Conservation (phyloP, 2,329 filamentous ascomycete species). For the Cladophialophora exuberans region DNA sequence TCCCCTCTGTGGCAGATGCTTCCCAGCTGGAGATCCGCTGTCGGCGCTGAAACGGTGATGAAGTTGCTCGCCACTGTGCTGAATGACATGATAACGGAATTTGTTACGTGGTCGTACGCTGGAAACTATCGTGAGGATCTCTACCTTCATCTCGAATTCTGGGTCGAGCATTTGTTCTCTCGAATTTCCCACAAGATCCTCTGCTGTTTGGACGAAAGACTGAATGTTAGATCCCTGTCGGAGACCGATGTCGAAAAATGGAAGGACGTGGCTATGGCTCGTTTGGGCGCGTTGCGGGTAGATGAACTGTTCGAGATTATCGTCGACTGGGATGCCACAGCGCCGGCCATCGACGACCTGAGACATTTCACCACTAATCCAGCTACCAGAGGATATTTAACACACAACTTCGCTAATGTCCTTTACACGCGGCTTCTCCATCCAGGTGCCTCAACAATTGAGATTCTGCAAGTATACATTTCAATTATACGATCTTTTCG, state of each 20-base stretch:
- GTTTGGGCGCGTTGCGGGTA: slow-evolving; percentile 59
- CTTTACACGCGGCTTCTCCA: slow-evolving; percentile 61
- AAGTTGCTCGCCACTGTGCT: slow-evolving; percentile 62
- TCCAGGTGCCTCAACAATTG: slow-evolving; percentile 66
- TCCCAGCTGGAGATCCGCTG: slow-evolving; percentile 22
- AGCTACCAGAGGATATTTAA: slow-evolving; percentile 59
- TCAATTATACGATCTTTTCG: slow-evolving; percentile 68
- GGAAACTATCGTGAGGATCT: slow-evolving; percentile 58
- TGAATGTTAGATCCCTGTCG: slow-evolving; percentile 34
- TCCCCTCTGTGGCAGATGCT: slow-evolving; percentile 24
- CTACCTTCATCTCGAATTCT: slow-evolving; percentile 55
- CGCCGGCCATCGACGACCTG: slow-evolving; percentile 63
- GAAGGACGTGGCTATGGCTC: slow-evolving; percentile 58
- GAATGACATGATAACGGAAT: slow-evolving; percentile 60
- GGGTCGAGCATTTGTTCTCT: slow-evolving; percentile 60
- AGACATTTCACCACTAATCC: slow-evolving; percentile 59
- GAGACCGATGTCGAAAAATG: slow-evolving; percentile 55
- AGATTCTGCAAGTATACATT: slow-evolving; percentile 70
- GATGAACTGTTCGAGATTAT: slow-evolving; percentile 65
- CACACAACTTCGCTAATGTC: slow-evolving; percentile 56
- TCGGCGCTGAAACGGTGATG: slow-evolving; percentile 59
- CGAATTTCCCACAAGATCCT: slow-evolving; percentile 54
- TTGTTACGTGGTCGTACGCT: slow-evolving; percentile 60
- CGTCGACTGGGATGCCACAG: slow-evolving; percentile 62
- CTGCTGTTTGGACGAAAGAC: slow-evolving; percentile 11